Percentiles rank a stretch among this genome's conserved stretches.
phyloP scores from a whole-genome alignment of 1,284 basidiomycete genomes.

The Cryptococcus neoformans region DNA sequence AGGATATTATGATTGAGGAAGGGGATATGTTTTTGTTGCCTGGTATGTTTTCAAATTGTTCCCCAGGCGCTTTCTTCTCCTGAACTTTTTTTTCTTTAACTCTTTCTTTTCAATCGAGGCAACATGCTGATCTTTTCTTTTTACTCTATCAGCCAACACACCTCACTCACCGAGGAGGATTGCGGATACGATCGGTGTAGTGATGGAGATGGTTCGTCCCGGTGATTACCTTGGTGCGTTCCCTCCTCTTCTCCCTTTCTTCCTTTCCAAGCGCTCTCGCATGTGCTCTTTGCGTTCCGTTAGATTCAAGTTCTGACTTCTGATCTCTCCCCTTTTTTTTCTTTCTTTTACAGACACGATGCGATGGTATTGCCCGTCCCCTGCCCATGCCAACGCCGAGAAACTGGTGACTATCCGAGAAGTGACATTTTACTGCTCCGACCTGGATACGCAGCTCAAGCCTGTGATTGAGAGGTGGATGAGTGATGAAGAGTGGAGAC shows the following conservation, averaged over 20 bases:
- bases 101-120: not conserved
- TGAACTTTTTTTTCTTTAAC: no score
- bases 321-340: not conserved
- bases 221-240: slow-evolving; percentile 51
- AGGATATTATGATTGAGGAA: slow-evolving; percentile 84
- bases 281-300: not conserved
- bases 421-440: slow-evolving; percentile 81
- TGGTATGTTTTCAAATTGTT: slow-evolving; percentile 53
- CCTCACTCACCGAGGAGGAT: slow-evolving; percentile 94
- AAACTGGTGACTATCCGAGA: slow-evolving; percentile 78
- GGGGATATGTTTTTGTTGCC: slow-evolving; percentile 96
- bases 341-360: slow-evolving; percentile 64
- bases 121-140: no score
- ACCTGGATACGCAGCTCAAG: slow-evolving; percentile 91
- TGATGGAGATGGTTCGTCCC: slow-evolving; percentile 86
- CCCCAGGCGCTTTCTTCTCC: no score
- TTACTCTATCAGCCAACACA: slow-evolving; percentile 65
- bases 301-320: not conserved
- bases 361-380: slow-evolving; percentile 85
- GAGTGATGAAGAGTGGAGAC: slow-evolving; percentile 59
- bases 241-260: not conserved
- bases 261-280: not conserved
- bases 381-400: slow-evolving; percentile 54
- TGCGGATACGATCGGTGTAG: slow-evolving; percentile 88
- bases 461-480: slow-evolving; percentile 82